phyloP scores from a whole-genome alignment of 1,284 basidiomycete genomes.

The Ustilago shanxiensis region DNA sequence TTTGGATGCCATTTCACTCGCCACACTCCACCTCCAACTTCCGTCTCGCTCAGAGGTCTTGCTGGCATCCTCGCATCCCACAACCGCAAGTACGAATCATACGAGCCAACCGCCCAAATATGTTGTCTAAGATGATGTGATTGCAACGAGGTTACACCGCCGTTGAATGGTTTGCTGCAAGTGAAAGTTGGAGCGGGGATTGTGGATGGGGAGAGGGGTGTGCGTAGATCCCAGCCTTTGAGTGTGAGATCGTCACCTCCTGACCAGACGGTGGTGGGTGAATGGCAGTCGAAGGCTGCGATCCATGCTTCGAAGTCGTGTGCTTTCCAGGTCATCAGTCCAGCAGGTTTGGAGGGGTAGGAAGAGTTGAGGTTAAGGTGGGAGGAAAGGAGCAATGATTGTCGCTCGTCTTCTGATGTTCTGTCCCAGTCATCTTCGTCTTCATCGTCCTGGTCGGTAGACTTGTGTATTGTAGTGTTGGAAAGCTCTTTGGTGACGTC shows the following conservation, averaged over 20 bases:
- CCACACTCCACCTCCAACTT: slow-evolving; percentile 94
- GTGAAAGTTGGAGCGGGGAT: slow-evolving; percentile 75
- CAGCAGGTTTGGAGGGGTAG: slow-evolving; percentile 29
- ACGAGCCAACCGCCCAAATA: slow-evolving; percentile 91
- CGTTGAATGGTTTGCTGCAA: slow-evolving; percentile 84
- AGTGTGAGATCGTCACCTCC: slow-evolving; percentile 93
- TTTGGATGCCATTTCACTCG: slow-evolving; percentile 94
- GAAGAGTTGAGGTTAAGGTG: slow-evolving; percentile 32
- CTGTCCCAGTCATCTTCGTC: slow-evolving; percentile 40
- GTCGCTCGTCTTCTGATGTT: slow-evolving; percentile 38
- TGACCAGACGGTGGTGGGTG: slow-evolving; percentile 78
- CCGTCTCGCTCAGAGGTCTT: slow-evolving; percentile 75
- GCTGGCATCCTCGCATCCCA: slow-evolving; percentile 84
- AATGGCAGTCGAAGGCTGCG: slow-evolving; percentile 87
- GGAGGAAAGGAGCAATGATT: background rate
- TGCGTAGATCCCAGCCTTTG: slow-evolving; percentile 85
- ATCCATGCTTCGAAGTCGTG: slow-evolving; percentile 97
- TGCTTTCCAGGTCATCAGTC: slow-evolving; percentile 78
- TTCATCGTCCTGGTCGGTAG: slow-evolving; percentile 9
- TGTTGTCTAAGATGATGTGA: slow-evolving; percentile 83
- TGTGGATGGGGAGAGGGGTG: slow-evolving; percentile 16
- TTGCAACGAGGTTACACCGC: slow-evolving; percentile 92
- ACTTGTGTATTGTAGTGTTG: slow-evolving; percentile 18
- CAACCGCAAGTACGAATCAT: slow-evolving; percentile 83
- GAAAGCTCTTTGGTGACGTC: background rate